Evolutionary conservation across 2,329 filamentous ascomycete genomes (phyloP), one percentile per base, ranked within the genome.

Genomic region (Trichoderma oligosporum): DNA sequence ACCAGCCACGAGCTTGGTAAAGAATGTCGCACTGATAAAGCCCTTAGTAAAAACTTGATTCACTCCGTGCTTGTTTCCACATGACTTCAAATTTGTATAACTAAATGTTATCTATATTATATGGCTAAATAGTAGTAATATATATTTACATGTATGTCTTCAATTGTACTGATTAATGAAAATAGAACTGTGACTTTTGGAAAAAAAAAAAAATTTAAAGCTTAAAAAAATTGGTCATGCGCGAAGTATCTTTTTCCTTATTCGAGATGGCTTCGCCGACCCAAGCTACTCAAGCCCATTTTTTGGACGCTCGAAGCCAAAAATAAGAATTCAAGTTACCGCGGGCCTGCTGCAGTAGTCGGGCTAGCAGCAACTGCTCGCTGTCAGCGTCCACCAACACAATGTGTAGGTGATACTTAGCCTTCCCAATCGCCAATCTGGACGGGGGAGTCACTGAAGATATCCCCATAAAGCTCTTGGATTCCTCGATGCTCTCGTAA

Each of bases 401-500:
- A 9, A 27, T n/a, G 6, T 4, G 31, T 9, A 31, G 18, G 9
- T 36, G 22, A 3, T 29, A 8, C n/a, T 41, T 3, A 55, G 7
- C 18, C 52, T 52, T 79, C 74, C 79, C 79, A 82, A 1, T 62
- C 58, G 1, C 75, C 73, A 7, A 76, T 65, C 9, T 74, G 65
- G 7, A 82, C 69, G 0, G 73, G 72, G 7, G 75, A 75, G 56
- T 80, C 80, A 56, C 78, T 81, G 16, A 80, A 70, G 7, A 83
- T 64, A 62, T 80, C 83, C 2, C 82, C 74, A 39, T 76, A 72
- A 7, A 89, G 80, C 57, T 75, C 71, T 22, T 74, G 70, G 2
- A 66, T 62, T 3, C 64, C 64, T 22, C 67, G 65, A 22, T 68
- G 77, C 9, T 80, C 81, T n/a, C 85, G 88, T 65, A 93, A 81